A percentile compares a stretch with the other conserved stretches of the same genome.
Evolutionary conservation across 1,139 yeast genomes (phyloP).

Genomic region (Kodamaea suecica): DNA sequence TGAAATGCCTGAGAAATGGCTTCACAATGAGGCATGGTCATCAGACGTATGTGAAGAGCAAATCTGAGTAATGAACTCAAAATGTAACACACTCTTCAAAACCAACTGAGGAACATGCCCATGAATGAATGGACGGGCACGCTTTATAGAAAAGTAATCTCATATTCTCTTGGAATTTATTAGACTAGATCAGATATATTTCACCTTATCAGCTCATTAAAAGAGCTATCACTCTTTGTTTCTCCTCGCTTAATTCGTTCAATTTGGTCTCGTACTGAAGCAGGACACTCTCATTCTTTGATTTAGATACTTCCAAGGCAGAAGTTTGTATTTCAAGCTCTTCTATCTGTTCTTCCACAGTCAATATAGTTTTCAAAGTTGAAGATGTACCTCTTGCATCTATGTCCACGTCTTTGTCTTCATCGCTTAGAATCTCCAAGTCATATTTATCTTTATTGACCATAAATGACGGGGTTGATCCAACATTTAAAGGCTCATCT

Average conservation of each 20-base stretch:
- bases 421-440: slow-evolving; percentile 12
- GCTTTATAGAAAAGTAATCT: too few relatives aligned
- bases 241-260: slow-evolving; percentile 7
- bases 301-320: slow-evolving; percentile 4
- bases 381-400: slow-evolving; percentile 1
- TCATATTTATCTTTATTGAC: slow-evolving; percentile 14
- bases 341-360: slow-evolving; percentile 9
- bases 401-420: slow-evolving; percentile 5
- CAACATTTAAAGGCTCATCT: slow-evolving; percentile 10
- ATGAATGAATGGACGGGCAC: too few relatives aligned
- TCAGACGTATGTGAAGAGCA: too few relatives aligned
- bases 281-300: slow-evolving; percentile 2
- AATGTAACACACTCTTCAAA: too few relatives aligned
- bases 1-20: too few relatives aligned
- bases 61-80: too few relatives aligned
- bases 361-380: neutral
- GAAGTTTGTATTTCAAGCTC: slow-evolving; percentile 4
- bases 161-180: too few relatives aligned
- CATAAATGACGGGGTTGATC: neutral
- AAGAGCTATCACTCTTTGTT: neutral
- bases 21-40: too few relatives aligned
- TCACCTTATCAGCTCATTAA: too few relatives aligned
- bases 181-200: too few relatives aligned
- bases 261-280: slow-evolving; percentile 5
- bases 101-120: too few relatives aligned